Base-by-base conservation (phyloP, 2,329 filamentous ascomycete species). In the Beauveria rudraprayagi region DNA sequence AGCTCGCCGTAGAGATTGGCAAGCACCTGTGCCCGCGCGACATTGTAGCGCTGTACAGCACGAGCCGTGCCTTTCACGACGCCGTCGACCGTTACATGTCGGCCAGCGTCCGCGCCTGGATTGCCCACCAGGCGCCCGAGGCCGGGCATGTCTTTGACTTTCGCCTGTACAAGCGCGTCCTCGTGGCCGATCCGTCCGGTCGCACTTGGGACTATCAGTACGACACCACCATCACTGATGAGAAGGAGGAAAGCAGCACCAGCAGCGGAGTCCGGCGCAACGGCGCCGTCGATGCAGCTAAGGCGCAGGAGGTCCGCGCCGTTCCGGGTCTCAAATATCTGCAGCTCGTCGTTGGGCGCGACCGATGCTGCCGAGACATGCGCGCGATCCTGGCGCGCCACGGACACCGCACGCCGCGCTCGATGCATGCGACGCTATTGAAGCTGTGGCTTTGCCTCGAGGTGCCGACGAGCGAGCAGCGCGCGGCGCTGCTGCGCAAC, bases 391-490 rank as follows among this genome's bases (percentile, higher is more conserved):
- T 92, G 65, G 82, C 82, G 0, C 75, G 80, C 16, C 73, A 80
- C 48, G 86, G 86, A 1, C 80, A 86, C 61, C 78, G 80, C 10
- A 73, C 85, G 57, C 86, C 87, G 0, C 54, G 64, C 1, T 70
- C 71, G 28, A 81, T 80, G 64, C 69, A 75, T 55, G 56, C 67
- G 11, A 77, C 79, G 1, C 73, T 89, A 51, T 78, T 84, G 67
- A 89, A 89, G 68, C 76, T 91, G 19, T 94, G 91, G 91, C 79
- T 89, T 56, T 68, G 90, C 40, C 84, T 91, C 77, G 89, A 92
- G 67, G 75, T 87, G 4, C 75, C 82, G 0, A 84, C 83, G 16
- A 87, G 79, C 55, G 67, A 65, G 0, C 75, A 80, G 16, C 83
- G 90, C 1, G 72, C 78, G 6, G 75, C 75, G 1, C 74, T 87